Evolutionary conservation across 345 rosid species (phyloP), one percentile per base, ranked within the genome.

Genomic region (Citrus unshiu): DNA sequence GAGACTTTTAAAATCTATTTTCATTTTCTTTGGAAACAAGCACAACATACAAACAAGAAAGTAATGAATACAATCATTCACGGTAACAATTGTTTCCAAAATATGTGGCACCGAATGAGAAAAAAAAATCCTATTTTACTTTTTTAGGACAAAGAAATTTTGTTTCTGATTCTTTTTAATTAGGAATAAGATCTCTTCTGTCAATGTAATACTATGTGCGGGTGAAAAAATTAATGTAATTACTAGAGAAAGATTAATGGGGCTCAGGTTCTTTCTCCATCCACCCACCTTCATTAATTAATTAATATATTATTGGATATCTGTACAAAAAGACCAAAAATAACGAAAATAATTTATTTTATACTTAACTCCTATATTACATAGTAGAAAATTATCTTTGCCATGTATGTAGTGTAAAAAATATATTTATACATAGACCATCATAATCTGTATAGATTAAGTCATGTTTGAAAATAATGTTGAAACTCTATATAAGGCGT

Each of bases 401-500:
- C 40, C 9, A 0, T 37, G 0, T 0, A 37, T 37, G 40, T 37
- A 7, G 40, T 37, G 0, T 37, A 37, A 40, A 49, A 49, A 49
- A 49, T 2, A 49, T 49, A 3, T 49, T 49, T 14, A 49, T 2
- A 13, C 6, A 4, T 49, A 0, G 56, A 14, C 21, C 56, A 49
- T 0, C 5, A 49, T 49, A 49, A 49, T 49, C 0, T 12, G 1
- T 1, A 12, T 2, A 49, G 0, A 1, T 49, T 40, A 39, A 0
- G 43, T 39, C 43, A 2, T 2, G 8, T 37, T 37, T 37, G 2
- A 7, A 7, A 37, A 37, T 37, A 0, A 37, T 6, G 2, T 0
- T 37, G 2, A 37, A 37, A 37, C 40, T 6, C 0, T 7, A 6
- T 37, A 0, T 0, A 0, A 37, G 40, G 0, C 40, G 0, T 7